Evolutionary conservation across 1,284 basidiomycete species (phyloP), one percentile per base, ranked within the genome.

Genomic region (Irpex lacteus): DNA sequence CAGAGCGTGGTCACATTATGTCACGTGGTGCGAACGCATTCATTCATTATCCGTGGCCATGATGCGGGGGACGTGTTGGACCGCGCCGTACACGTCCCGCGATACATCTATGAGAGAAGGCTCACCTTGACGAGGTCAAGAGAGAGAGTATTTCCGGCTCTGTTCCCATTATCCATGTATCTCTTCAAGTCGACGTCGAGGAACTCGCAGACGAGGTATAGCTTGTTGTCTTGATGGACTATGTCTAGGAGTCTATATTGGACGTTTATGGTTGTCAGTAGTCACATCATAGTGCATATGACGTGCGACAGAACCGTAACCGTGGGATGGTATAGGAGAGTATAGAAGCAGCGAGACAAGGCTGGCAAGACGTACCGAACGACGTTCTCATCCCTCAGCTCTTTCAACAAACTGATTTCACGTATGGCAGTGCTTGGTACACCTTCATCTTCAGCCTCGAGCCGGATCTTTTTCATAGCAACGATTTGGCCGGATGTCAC

Each of bases 401-500:
- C 97, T 78, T 98, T 99, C 72, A 99, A 82, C 66, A 99, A 80
- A 77, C 94, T 96, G 77, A 99, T 98, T 81, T 99, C 97, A 61
- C 97, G 88, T 74, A 99, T 98, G 63, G 97, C 97, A 13, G 98
- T 99, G 70, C 92, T 95, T 4, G 97, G 97, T 18, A 98, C 97
- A 21, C 97, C 97, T 75, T 99, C 95, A 70, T 98, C 98, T 78
- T 99, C 97, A 18, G 96, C 95, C 77, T 99, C 98, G 44, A 99
- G 88, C 63, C 97, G 87, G 73, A 99, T 99, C 85, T 99, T 98
- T 86, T 99, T 99, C 73, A 96, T 82, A 58, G 96, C 96, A 60
- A 96, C 96, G 71, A 94, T 87, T 77, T 88, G 74, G 79, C 93
- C 87, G 60, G 87, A 88, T 70, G 79, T 82, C 74, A 88, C 78